Evolutionary conservation across 495 filamentous ascomycete species (phyloP), one percentile per base, ranked within the genome.

Genomic region (Entonaema liquescens): DNA sequence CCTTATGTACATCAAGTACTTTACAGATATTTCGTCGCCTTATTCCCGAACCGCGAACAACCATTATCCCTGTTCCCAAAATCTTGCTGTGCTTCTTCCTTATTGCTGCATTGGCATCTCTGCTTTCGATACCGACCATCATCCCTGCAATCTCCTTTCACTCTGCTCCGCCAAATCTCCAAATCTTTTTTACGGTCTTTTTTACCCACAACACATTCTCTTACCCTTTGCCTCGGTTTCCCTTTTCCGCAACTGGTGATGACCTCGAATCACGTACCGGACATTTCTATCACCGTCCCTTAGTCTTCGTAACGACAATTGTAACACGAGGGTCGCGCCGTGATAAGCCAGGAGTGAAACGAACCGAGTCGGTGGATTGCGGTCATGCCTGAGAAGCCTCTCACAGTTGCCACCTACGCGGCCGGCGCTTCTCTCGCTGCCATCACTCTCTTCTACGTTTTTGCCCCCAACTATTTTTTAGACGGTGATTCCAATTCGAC

Each of bases 401-500:
- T 92, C 59, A 93, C 92, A 12, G 91, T 97, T 65, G 92, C 91
- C 69, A 91, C 92, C 15, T 99, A 99, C 78, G 96, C 96, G 74
- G 94, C 94, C 28, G 95, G 94, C 56, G 96, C 95, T 26, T 97
- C 94, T 54, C 90, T 99, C 36, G 95, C 95, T 40, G 95, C 96
- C n/a, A 90, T 97, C 65, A 94, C 96, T 13, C 83, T 98, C 13
- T 90, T 99, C 75, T 99, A 98, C 77, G 94, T 98, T 66, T 98
- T 99, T 78, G 94, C 89, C 2, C 95, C 95, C 5, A 97, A 96
- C 35, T 97, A 92, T 80, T 93, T 97, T 73, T 88, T 98, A 74
- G 95, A 99, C 80, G 86, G 87, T 67, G 91, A 93, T 26, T 84
- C 89, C 21, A 85, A 85, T 58, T 85, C 87, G 28, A 83, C 85